Base-by-base conservation (phyloP, 768 basidiomycete species). In the Boletales sp. region DNA sequence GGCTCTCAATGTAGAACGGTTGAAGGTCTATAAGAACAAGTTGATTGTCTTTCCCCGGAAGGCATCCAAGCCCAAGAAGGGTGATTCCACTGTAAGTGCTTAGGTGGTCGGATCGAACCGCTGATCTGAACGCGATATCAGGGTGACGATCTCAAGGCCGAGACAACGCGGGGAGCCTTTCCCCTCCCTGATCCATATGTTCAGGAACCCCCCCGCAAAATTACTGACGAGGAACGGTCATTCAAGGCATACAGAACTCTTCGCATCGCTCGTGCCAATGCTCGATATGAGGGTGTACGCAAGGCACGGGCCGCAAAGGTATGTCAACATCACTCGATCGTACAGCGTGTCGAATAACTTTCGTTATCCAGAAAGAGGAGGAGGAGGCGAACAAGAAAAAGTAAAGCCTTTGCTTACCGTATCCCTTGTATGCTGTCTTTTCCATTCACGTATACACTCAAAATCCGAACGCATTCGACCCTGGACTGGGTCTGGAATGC, bases 41-140 rank as follows among this genome's bases (percentile, higher is more conserved):
- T 75, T 99, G 67, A 87, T 98, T 61, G 87, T 99, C 74, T 97
- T 97, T 88, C 94, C 97, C 69, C 86, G 90, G 72, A 94, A 97
- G 74, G 80, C 90, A 57, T 80, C 83, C 71, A 97, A 97, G 77
- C 85, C 90, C 66, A 97, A 97, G 84, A 87, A 89, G 80, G 91
- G 90, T 50, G 94, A 97, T 72, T 88, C 93, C 43, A 82, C 84
- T 52, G 93, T 94, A 65, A 58, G 91, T 78, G 35, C 37, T 41
- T 21, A 17, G 12, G 32, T 6, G 5, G 18, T 38, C 5, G 17
- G 3, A 18, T 19, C 36, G 18, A 19, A 17, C 34, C 27, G 41
- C 34, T 18, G 42, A 21, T 47, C 53, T 59, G 32, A 57, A 21
- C 27, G 21, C 34, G 41, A 24, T 37, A 27, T 31, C 59, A 95